A percentile compares a stretch with the other conserved stretches of the same genome.
Evolutionary conservation across 1,284 basidiomycete species (phyloP).

Genomic region (Cutaneotrichosporon spelunceum): DNA sequence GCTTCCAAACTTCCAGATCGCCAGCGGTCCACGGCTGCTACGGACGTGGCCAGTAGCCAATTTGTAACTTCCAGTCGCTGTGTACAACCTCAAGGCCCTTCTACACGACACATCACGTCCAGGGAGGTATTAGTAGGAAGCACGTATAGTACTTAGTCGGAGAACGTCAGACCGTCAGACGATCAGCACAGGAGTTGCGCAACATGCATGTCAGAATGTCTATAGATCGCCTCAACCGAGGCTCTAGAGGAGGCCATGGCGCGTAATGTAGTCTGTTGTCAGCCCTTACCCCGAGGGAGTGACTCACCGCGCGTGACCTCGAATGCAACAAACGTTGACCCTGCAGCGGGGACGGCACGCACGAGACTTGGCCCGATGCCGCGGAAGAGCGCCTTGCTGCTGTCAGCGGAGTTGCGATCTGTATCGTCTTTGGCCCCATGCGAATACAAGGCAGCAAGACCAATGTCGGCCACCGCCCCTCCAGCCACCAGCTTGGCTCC

Average conservation of each 20-base stretch:
- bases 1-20: too few relatives aligned
- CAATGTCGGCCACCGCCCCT: too few relatives aligned
- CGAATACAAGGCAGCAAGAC: not conserved
- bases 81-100: too few relatives aligned
- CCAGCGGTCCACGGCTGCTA: too few relatives aligned
- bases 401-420: slow-evolving; percentile 6
- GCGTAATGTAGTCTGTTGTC: slow-evolving; percentile 11
- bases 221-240: not conserved
- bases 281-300: not conserved
- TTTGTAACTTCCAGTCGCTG: too few relatives aligned
- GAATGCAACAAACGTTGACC: slow-evolving; percentile 86
- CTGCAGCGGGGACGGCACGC: slow-evolving; percentile 82
- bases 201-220: not conserved
- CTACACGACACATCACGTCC: too few relatives aligned
- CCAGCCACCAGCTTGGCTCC: not conserved
- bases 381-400: slow-evolving; percentile 67
- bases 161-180: not conserved
- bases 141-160: not conserved
- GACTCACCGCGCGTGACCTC: slow-evolving; percentile 67
- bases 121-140: not conserved
- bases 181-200: not conserved
- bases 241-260: slow-evolving; percentile 7
- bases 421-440: not conserved
- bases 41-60: too few relatives aligned
- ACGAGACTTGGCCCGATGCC: slow-evolving; percentile 68